phyloP scores from a whole-genome alignment of 139 green algal genomes.

The Cymbomonas tetramitiformis region DNA sequence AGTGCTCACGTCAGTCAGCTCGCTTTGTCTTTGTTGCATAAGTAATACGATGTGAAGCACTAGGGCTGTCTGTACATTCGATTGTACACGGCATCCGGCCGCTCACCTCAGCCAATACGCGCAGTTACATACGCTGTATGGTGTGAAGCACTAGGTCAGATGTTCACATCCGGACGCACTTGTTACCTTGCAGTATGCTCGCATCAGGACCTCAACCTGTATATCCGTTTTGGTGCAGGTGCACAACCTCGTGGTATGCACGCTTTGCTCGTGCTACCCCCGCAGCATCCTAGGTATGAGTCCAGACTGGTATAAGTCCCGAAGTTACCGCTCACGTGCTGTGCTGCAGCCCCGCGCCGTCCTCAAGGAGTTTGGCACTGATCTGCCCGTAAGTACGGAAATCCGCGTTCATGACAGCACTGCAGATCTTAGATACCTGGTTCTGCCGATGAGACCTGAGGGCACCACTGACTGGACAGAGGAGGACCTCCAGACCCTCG shows the following conservation, averaged over 20 bases:
- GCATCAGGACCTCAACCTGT: too few species aligned
- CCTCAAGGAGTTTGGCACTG: neutral
- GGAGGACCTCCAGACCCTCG: neutral
- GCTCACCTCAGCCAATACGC: too few species aligned
- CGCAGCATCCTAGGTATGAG: neutral
- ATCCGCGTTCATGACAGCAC: neutral
- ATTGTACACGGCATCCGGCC: too few species aligned
- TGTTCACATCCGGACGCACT: too few species aligned
- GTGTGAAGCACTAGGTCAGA: too few species aligned
- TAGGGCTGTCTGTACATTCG: too few species aligned
- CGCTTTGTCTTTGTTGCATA: too few species aligned
- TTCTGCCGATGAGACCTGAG: neutral
- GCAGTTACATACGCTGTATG: too few species aligned
- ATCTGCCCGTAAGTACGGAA: neutral
- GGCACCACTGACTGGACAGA: neutral
- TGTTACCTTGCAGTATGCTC: too few species aligned
- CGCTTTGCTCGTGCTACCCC: slow-evolving; percentile 5
- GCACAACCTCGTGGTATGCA: slow-evolving; percentile 4
- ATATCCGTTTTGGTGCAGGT: too few species aligned
- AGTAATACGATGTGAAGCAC: too few species aligned
- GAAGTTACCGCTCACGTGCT: neutral
- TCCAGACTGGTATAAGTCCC: neutral
- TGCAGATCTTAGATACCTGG: neutral
- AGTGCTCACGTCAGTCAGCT: too few species aligned
- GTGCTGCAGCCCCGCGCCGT: neutral